These are phyloP conservation scores for Alternaria atra DNA, from an alignment of 2,329 filamentous ascomycete genomes.

Conservation along the genomic window DNA sequence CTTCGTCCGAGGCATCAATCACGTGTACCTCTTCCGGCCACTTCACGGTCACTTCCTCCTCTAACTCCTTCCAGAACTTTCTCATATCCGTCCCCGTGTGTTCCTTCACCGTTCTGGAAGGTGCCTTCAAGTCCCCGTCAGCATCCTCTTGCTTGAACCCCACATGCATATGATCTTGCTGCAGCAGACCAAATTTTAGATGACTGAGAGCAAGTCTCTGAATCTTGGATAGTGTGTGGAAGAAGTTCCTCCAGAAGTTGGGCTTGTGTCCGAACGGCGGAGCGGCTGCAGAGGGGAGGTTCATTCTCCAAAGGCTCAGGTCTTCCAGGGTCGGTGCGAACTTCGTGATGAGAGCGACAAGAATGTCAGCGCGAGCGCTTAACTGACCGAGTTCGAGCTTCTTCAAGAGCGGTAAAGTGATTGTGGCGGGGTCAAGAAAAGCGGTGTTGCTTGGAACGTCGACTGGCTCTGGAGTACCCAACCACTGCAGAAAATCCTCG, in stretches of 20 bases:
- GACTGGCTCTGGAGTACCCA: constrained; percentile 40
- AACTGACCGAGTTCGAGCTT: constrained; percentile 38
- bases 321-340: constrained; percentile 56
- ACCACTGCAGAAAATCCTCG: constrained; percentile 46
- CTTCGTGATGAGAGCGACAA: constrained; percentile 43
- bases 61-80: constrained; percentile 21
- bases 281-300: constrained; percentile 17
- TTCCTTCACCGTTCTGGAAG: constrained; percentile 14
- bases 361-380: constrained; percentile 5
- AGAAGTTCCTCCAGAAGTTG: constrained; percentile 32
- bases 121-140: background rate
- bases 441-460: background rate
- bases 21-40: constrained; percentile 20
- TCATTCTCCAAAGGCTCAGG: constrained; percentile 60
- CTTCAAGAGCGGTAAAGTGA: constrained; percentile 26
- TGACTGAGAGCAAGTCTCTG: constrained; percentile 22
- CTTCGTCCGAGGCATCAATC: background rate
- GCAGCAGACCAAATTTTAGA: constrained; percentile 29
- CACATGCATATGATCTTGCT: constrained; percentile 21
- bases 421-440: constrained; percentile 16
- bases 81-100: constrained; percentile 24
- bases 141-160: constrained; percentile 18
- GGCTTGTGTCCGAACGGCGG: constrained; percentile 17
- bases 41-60: constrained; percentile 21
- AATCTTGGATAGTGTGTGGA: constrained; percentile 19